Conservation (phyloP, 2,329 filamentous ascomycete genomes). For the Venturia aucupariae region DNA sequence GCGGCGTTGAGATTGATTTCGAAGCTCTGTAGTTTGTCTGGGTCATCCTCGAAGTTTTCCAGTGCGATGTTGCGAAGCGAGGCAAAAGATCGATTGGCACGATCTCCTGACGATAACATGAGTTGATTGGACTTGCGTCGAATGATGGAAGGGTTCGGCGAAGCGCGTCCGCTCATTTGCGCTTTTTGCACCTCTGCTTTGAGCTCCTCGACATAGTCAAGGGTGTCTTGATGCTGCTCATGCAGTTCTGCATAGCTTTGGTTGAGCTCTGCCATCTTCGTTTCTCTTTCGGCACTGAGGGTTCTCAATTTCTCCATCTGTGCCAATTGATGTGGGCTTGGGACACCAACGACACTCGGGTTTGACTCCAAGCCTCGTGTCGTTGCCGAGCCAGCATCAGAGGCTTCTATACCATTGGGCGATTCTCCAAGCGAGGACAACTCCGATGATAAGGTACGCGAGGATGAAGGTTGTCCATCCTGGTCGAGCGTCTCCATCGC, state of each 20-base stretch:
- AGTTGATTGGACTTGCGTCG: constrained; percentile 90
- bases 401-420: constrained; percentile 31
- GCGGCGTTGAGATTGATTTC: constrained; percentile 85
- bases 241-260: constrained; percentile 78
- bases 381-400: constrained; percentile 37
- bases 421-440: constrained; percentile 80
- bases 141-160: constrained; percentile 65
- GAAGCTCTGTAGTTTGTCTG: constrained; percentile 84
- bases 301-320: constrained; percentile 59
- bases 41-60: constrained; percentile 73
- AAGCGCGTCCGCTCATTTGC: constrained; percentile 48
- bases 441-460: constrained; percentile 88
- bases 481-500: constrained; percentile 56
- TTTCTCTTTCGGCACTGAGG: constrained; percentile 67
- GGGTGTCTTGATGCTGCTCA: constrained; percentile 66
- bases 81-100: constrained; percentile 82
- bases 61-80: constrained; percentile 79
- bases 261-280: constrained; percentile 61
- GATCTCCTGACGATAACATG: constrained; percentile 67
- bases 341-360: constrained; percentile 17
- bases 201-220: constrained; percentile 82
- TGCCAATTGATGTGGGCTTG: constrained; percentile 18
- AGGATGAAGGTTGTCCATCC: constrained; percentile 64
- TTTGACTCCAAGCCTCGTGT: constrained; percentile 30
- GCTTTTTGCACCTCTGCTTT: constrained; percentile 78